Evolutionary conservation across 352 stramenopile species (phyloP), one percentile per base, ranked within the genome.

Genomic region (Globisporangium nagaii): DNA sequence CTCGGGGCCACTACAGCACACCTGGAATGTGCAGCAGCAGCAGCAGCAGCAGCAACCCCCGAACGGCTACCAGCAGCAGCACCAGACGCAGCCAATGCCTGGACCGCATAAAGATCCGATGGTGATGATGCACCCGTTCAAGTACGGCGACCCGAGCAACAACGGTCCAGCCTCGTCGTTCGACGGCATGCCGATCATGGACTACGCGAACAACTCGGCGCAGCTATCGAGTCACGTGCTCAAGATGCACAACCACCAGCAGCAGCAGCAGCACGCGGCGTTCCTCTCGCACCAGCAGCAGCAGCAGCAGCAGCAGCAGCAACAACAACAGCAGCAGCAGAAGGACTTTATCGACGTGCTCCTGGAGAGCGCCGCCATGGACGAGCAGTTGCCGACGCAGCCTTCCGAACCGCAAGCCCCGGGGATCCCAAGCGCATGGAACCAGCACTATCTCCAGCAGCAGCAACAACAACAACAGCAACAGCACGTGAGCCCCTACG

Each of bases 301-400:
- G 11, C 35, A 56, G n/a, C 30, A 53, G 17, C 44, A 53, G 20
- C 41, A 52, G 1, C 28, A 34, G 6, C 37, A 58, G 11, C 34
- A 60, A 24, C 41, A 60, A 1, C 53, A 54, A 6, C 60, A 70
- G 51, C 47, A 67, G 35, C 68, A 55, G 30, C 54, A 61, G 5
- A 69, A 69, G 41, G 73, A 86, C 37, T 86, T 79, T 35, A 75
- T 86, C 11, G 75, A 86, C 51, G 71, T 84, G 20, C 46, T 86
- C 17, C 54, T 86, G 3, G 75, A 86, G 59, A 84, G 71, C 30
- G 73, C 73, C 0, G 73, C 58, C 10, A 34, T 86, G 36, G 73
- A 86, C 20, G 75, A 86, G 3, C 67, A 70, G 47, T 28, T 86
- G 12, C 45, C 69, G 7, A 42, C 59, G 13, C 69, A 77, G 57